Percentiles rank a stretch among this genome's conserved stretches.
phyloP scores from a whole-genome alignment of 2,329 filamentous ascomycete species.

The Claviceps monticola region DNA sequence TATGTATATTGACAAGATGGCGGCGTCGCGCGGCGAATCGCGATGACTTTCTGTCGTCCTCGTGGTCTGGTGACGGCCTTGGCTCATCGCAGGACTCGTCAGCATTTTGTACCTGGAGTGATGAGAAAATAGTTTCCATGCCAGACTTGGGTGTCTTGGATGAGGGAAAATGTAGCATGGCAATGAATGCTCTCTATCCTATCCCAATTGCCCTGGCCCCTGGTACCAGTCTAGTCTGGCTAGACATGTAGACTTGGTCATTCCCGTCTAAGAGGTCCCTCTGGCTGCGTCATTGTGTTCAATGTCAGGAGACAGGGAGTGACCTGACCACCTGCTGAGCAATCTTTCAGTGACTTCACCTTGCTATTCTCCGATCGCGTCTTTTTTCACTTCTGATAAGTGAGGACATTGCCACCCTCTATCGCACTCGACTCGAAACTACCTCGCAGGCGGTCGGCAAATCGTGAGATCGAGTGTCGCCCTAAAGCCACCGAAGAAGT shows the following conservation, averaged over 20 bases:
- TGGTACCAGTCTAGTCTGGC: not conserved
- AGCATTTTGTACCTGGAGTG: not conserved
- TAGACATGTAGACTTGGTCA: constrained; percentile 1
- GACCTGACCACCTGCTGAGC: not conserved
- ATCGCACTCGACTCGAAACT: not conserved
- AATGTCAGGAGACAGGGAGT: no score
- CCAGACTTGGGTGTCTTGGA: constrained; percentile 7
- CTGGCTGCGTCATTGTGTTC: not conserved
- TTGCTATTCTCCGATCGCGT: not conserved
- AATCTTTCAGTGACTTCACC: not conserved
- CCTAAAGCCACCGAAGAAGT: not conserved
- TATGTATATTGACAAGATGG: no score
- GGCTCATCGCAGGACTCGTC: not conserved
- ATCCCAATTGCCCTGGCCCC: not conserved
- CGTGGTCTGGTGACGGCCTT: no score
- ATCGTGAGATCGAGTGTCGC: not conserved
- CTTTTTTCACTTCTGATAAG: not conserved
- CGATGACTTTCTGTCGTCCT: no score
- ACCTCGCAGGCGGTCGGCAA: not conserved
- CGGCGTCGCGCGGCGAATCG: no score
- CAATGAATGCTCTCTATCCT: not conserved
- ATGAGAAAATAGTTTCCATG: constrained; percentile 2
- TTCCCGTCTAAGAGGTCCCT: not conserved
- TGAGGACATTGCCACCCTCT: not conserved
- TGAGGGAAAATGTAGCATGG: constrained; percentile 9